These are phyloP conservation scores for Cadophora sp. DNA, from an alignment of 2,329 filamentous ascomycete genomes.

Conservation along the genomic window DNA sequence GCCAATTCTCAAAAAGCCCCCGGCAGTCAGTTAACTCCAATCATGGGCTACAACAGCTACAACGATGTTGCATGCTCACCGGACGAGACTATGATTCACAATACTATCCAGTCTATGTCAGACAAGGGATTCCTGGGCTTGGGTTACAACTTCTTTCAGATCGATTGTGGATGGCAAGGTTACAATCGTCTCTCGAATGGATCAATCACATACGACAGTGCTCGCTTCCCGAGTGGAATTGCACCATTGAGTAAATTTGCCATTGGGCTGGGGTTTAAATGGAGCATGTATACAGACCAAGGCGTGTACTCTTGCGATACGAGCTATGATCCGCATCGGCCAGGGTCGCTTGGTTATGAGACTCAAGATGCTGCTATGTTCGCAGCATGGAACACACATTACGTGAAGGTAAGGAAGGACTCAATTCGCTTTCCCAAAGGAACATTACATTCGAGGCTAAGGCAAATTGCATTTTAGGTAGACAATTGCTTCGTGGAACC, in stretches of 20 bases:
- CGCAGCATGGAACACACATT: slow-evolving; percentile 3
- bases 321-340: slow-evolving; percentile 11
- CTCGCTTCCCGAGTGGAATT: background rate
- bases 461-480: too few relatives aligned
- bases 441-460: background rate
- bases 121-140: background rate
- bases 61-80: slow-evolving; percentile 9
- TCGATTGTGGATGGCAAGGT: slow-evolving; percentile 14
- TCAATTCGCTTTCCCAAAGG: background rate
- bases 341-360: slow-evolving; percentile 10
- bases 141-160: slow-evolving; percentile 10
- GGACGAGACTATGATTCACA: background rate
- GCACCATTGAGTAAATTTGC: slow-evolving; percentile 2
- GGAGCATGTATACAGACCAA: slow-evolving; percentile 15
- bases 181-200: slow-evolving; percentile 6
- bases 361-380: slow-evolving; percentile 15
- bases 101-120: background rate
- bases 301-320: slow-evolving; percentile 17
- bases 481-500: slow-evolving; percentile 17
- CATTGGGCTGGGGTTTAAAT: slow-evolving; percentile 9
- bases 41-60: slow-evolving; percentile 19
- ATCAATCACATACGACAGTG: slow-evolving; percentile 5
- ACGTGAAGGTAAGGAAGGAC: background rate
- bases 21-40: background rate
- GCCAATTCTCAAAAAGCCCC: background rate